These are phyloP conservation scores for Lichtheimia ramosa DNA, from an alignment of 371 early-diverging fungal species.

Conservation along the genomic window DNA sequence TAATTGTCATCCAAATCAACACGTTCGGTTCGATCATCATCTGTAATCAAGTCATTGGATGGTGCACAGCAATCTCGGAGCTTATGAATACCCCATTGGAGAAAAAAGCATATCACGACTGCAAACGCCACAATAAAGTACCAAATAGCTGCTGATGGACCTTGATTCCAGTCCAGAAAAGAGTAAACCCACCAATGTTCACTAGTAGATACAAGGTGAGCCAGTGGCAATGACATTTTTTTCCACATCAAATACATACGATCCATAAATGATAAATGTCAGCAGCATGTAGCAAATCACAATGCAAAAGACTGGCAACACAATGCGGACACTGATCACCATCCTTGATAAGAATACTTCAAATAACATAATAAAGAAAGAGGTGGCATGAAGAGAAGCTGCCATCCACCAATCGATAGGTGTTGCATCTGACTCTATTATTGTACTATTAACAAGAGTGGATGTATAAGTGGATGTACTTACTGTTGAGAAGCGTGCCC, in stretches of 20 bases:
- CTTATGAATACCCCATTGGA: conserved; percentile 39
- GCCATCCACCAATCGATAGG: conserved; percentile 39
- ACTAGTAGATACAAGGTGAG: too few relatives aligned
- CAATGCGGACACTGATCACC: conserved; percentile 34
- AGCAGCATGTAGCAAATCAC: conserved; percentile 50
- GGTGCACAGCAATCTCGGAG: conserved; percentile 28
- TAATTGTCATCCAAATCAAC: background rate
- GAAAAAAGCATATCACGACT: conserved; percentile 40
- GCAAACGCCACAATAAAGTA: conserved; percentile 41
- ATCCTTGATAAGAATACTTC: conserved; percentile 53
- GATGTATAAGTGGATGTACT: background rate
- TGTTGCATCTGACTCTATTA: conserved; percentile 4
- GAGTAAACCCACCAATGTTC: conserved; percentile 51
- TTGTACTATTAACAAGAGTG: background rate
- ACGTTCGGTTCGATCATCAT: background rate
- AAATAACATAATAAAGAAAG: conserved; percentile 49
- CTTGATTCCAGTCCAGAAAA: conserved; percentile 55
- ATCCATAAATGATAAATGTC: conserved; percentile 46
- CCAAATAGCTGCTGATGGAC: conserved; percentile 42
- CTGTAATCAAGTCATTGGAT: background rate
- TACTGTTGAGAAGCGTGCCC: conserved; percentile 2
- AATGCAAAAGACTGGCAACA: conserved; percentile 33
- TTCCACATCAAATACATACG: conserved; percentile 24
- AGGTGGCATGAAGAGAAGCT: conserved; percentile 50
- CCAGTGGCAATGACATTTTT: too few relatives aligned